phyloP scores from a whole-genome alignment of 352 stramenopile genomes.

The Pythium guiyangense region DNA sequence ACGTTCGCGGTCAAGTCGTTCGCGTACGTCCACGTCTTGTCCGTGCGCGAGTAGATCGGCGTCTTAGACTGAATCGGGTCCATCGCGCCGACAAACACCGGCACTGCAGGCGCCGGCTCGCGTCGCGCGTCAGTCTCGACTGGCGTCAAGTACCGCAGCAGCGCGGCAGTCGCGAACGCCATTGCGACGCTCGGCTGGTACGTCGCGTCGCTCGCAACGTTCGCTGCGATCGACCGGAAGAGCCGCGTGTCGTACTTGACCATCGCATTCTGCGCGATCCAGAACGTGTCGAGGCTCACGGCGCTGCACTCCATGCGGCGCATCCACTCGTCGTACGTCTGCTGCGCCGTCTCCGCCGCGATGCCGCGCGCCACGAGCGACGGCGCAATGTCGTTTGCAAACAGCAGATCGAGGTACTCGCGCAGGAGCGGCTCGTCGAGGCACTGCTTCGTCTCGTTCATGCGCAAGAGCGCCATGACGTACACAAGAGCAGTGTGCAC shows the following conservation, averaged over 20 bases:
- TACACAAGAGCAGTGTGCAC: conserved; percentile 91
- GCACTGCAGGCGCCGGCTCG: neutral
- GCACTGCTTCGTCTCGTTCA: conserved; percentile 26
- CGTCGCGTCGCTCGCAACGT: conserved; percentile 14
- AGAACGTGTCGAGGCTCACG: conserved; percentile 92
- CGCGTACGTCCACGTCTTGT: conserved; percentile 25
- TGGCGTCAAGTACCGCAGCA: conserved; percentile 51
- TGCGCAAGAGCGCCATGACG: conserved; percentile 44
- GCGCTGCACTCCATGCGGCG: conserved; percentile 71
- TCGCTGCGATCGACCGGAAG: conserved; percentile 24
- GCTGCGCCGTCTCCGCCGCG: conserved; percentile 25
- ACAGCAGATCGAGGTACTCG: conserved; percentile 82
- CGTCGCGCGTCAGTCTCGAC: neutral
- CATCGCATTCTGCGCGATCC: conserved; percentile 89
- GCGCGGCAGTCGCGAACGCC: conserved; percentile 39
- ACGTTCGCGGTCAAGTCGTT: conserved; percentile 38
- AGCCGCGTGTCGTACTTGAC: conserved; percentile 41
- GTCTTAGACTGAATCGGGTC: neutral
- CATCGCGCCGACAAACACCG: conserved; percentile 1
- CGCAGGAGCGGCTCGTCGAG: conserved; percentile 31
- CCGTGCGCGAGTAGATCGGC: conserved; percentile 9
- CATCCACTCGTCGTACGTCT: conserved; percentile 84
- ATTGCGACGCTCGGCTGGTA: conserved; percentile 37
- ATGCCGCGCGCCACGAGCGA: conserved; percentile 30
- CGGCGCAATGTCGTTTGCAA: conserved; percentile 70